These are phyloP conservation scores for Aegilops longissima DNA, from an alignment of 176 grass and related monocot genomes.

Conservation along the genomic window DNA sequence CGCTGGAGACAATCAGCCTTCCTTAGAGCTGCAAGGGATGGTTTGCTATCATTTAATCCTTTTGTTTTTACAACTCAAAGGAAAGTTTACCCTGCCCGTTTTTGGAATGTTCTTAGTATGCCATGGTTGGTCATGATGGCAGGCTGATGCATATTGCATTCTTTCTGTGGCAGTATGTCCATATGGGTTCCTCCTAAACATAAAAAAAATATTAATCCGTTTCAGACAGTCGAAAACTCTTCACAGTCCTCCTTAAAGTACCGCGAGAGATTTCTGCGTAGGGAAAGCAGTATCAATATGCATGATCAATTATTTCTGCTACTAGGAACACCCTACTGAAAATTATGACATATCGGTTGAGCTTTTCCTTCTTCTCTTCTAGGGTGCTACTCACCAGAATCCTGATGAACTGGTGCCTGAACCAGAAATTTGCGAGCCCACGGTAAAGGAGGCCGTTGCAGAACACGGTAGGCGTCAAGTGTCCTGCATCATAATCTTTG, in stretches of 20 bases:
- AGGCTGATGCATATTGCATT: neutral
- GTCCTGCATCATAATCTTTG: neutral
- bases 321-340: neutral
- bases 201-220: neutral
- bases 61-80: neutral
- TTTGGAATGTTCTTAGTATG: neutral
- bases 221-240: neutral
- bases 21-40: constrained; percentile 19
- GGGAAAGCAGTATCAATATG: neutral
- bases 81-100: neutral
- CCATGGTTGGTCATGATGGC: neutral
- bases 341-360: constrained; percentile 4
- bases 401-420: neutral
- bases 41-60: constrained; percentile 9
- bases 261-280: neutral
- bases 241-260: neutral
- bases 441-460: neutral
- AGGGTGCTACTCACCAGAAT: constrained; percentile 12
- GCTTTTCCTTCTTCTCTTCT: constrained; percentile 30
- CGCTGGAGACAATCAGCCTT: neutral
- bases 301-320: neutral
- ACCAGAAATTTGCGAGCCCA: neutral
- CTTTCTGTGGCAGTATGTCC: neutral
- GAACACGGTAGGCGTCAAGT: constrained; percentile 1
- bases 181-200: neutral